Conservation (phyloP, 2,329 filamentous ascomycete species). For the Xylariaceae sp. region DNA sequence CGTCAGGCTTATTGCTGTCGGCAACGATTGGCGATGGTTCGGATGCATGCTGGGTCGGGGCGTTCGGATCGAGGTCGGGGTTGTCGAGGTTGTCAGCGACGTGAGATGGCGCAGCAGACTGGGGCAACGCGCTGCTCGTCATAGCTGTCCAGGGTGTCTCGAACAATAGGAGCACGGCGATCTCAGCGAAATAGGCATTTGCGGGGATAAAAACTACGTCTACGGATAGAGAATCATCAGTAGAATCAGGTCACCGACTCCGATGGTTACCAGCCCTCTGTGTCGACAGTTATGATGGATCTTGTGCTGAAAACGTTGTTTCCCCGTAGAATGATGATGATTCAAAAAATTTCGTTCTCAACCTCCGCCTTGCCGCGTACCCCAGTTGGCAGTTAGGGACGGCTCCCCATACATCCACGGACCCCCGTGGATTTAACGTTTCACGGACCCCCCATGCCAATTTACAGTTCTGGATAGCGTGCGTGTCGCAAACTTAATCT, state of each 20-base stretch:
- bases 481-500: too few species aligned
- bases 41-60: slow-evolving; percentile 7
- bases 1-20: neutral
- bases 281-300: slow-evolving; percentile 42
- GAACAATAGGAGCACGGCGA: slow-evolving; percentile 45
- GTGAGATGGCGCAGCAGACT: slow-evolving; percentile 38
- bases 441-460: too few species aligned
- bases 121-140: slow-evolving; percentile 56
- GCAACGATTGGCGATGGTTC: neutral
- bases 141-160: slow-evolving; percentile 45
- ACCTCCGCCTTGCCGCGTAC: slow-evolving; percentile 20
- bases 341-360: slow-evolving; percentile 33
- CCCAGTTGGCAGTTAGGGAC: slow-evolving; percentile 1
- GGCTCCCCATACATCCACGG: too few species aligned
- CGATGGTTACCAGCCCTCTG: slow-evolving; percentile 51
- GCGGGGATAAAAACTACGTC: slow-evolving; percentile 51
- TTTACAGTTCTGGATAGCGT: too few species aligned
- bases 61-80: slow-evolving; percentile 8
- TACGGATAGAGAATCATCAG: slow-evolving; percentile 42
- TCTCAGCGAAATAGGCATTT: slow-evolving; percentile 55
- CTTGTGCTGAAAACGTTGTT: slow-evolving; percentile 39
- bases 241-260: slow-evolving; percentile 43
- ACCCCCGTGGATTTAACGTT: too few species aligned
- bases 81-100: slow-evolving; percentile 17
- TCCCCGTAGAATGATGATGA: slow-evolving; percentile 44